Base-by-base conservation (phyloP, 179 eudicot genomes). In the Silene noctiflora region DNA sequence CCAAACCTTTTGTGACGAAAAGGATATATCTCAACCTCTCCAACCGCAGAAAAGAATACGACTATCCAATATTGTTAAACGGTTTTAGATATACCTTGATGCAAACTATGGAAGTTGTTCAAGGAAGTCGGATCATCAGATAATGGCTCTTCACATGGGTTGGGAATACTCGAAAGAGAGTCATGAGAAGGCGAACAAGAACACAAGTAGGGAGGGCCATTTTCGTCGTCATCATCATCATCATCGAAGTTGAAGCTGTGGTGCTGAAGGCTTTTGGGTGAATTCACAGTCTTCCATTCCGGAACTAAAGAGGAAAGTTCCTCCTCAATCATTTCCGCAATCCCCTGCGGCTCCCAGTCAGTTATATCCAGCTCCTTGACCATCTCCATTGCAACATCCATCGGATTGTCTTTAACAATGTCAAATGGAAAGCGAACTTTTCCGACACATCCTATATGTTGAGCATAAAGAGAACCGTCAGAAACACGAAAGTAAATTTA, bases 351-450 rank as follows among this genome's bases (percentile, higher is more conserved):
- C 67, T 83, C 90, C 94, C 97, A 87, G 67, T 92, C 97, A 4
- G 70, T 27, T 48, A 94, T 92, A 69, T 92, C 97, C 72, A 94
- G 76, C 79, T 94, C 98, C 90, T 83, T 89, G 75, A 94, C 94
- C 98, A 94, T 94, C 84, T 94, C 98, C 63, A 46, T 81, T 4
- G 97, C 97, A 11, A 94, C 98, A 67, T 91, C 90, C 24, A 80
- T 33, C 51, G 93, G 81, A 6, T 96, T 91, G 82, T 94, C 98
- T 44, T 85, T 83, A 20, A 77, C 72, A 9, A 83, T 82, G 82
- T 92, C 96, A 31, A 87, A 94, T 0, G 92, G 95, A 35, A 92
- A 94, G 80, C 84, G 90, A 16, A 94, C 87, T 56, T 91, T 86
- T 77, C 91, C 84, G 12, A 83, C 86, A 78, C 75, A 72, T 55